These are phyloP conservation scores for Dysphania ambrosioides DNA, from an alignment of 148 eudicot species.

Conservation along the genomic window DNA sequence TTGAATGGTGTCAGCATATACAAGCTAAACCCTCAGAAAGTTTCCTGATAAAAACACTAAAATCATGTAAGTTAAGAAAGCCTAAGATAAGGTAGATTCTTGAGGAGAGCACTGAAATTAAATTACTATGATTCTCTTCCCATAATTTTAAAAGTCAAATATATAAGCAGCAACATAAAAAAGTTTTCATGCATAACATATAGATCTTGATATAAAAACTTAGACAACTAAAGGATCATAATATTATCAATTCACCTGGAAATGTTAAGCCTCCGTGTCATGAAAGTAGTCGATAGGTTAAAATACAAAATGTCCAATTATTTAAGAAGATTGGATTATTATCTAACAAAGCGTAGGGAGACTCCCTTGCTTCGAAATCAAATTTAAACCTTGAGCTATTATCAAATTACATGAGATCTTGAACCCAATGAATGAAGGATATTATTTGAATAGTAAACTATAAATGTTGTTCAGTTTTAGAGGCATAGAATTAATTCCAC, in stretches of 20 bases:
- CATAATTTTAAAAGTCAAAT: background rate
- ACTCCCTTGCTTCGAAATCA: background rate
- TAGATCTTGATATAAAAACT: background rate
- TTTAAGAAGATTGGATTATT: constrained; percentile 3
- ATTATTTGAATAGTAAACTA: background rate
- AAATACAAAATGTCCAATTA: background rate
- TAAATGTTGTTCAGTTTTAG: background rate
- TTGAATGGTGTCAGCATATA: constrained; percentile 9
- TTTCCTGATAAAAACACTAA: background rate
- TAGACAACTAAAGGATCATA: background rate
- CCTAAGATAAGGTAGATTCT: background rate
- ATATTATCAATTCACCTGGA: background rate
- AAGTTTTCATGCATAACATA: background rate
- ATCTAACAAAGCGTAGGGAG: background rate
- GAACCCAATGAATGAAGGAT: background rate
- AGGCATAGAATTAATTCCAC: background rate
- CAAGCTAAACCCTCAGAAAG: constrained; percentile 9
- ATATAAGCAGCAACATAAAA: background rate
- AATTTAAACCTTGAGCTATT: background rate
- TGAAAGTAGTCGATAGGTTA: background rate
- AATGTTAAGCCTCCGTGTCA: background rate
- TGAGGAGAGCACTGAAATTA: background rate
- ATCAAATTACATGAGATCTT: constrained; percentile 7
- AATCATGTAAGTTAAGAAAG: background rate
- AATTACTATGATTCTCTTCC: background rate